Evolutionary conservation across 2,329 filamentous ascomycete genomes (phyloP), one percentile per base, ranked within the genome.

Genomic region (Hymenoscyphus linearis): DNA sequence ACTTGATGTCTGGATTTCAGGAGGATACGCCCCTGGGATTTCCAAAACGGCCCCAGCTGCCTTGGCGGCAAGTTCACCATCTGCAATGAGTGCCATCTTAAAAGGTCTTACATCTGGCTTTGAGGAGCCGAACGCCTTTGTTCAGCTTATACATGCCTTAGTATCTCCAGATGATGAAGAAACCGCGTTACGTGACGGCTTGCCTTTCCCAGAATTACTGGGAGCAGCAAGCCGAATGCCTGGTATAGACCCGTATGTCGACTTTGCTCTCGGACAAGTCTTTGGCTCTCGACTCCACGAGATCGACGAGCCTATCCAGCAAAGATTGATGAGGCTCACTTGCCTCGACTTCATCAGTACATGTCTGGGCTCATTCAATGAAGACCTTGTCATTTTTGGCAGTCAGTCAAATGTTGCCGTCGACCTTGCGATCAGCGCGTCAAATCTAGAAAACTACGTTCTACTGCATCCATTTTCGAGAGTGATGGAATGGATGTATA

Each of bases 401-500:
- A 96, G 91, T 72, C 84, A 89, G 70, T 89, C 90, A 1, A 88
- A 83, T 63, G 80, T 96, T 34, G 79, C 84, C 27, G 86, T 96
- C 16, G 92, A 97, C 72, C 77, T 82, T 10, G 84, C 89, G 16
- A 90, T 96, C 66, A 82, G 82, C 50, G 82, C 90, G 3, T 88
- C 87, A 2, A 89, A 90, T 60, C 79, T 98, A 4, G 85, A 86
- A 56, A 82, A 84, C 5, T 99, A 99, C 72, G 86, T 95, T 62
- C 85, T 86, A 26, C 82, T 96, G 58, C 96, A 99, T 76, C 93
- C 96, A 0, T 99, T 98, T 71, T 87, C 90, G 2, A 86, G 96
- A 62, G 88, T 96, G 16, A 97, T 98, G 90, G 95, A 99, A 72
- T 98, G 95, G 92, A 85, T 99, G 76, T 96, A 96, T 75, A 97